phyloP scores from a whole-genome alignment of 306 rosid species.

The Herpetospermum pedunculosum region DNA sequence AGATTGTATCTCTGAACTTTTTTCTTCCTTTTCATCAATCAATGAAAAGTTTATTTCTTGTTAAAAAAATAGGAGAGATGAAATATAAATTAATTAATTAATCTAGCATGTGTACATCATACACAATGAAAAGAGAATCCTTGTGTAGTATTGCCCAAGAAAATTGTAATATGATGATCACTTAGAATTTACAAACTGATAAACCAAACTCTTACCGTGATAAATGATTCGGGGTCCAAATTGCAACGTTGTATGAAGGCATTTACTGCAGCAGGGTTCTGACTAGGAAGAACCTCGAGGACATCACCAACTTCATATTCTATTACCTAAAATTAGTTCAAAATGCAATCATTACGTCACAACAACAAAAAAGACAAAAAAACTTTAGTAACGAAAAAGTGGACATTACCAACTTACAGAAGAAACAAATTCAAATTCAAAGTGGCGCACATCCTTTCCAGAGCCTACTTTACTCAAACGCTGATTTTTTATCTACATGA shows the following conservation, averaged over 20 bases:
- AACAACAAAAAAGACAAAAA: not conserved
- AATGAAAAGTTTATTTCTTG: too few relatives aligned
- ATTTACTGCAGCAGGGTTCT: slow-evolving; percentile 55
- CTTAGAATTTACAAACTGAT: not conserved
- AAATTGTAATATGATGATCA: not conserved
- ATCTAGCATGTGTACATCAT: not conserved
- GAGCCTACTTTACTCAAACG: slow-evolving; percentile 44
- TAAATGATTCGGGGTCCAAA: slow-evolving; percentile 68
- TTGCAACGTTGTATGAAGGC: slow-evolving; percentile 55
- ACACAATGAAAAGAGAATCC: not conserved
- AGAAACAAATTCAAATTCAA: slow-evolving; percentile 68
- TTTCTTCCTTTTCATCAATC: too few relatives aligned
- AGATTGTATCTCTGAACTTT: too few relatives aligned
- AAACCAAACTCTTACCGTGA: slow-evolving; percentile 48
- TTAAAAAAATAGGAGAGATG: too few relatives aligned
- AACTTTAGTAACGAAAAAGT: not conserved
- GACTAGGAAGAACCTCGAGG: slow-evolving; percentile 78
- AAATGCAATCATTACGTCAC: slow-evolving; percentile 6
- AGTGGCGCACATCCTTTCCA: slow-evolving; percentile 75
- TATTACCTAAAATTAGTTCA: slow-evolving; percentile 31
- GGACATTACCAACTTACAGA: slow-evolving; percentile 37
- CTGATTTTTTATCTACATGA: slow-evolving; percentile 57
- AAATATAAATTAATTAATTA: not conserved
- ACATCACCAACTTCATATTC: slow-evolving; percentile 63
- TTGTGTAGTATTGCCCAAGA: not conserved